Base-by-base conservation (phyloP, 169 alveolate genomes). In the Plasmodium gaboni region DNA sequence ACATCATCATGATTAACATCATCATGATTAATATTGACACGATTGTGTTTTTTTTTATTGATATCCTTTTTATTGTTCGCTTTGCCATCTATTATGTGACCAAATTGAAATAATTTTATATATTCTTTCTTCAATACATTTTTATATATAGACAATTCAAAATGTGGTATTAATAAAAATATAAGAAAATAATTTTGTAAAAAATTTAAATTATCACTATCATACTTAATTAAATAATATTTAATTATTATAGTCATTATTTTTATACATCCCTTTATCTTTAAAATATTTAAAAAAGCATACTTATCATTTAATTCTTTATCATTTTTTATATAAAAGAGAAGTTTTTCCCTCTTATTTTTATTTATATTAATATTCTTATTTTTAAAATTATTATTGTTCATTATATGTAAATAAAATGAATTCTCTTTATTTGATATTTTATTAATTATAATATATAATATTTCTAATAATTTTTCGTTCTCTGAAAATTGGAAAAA, bases 221-320 rank as follows among this genome's bases (percentile, higher is more conserved):
- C 22, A 1, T 24, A 44, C 48, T 55, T 85, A 2, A 44, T n/a
- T 2, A 85, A 13, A 19, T 69, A 38, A 22, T 4, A 44, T 85
- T 85, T 85, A 2, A 68, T 63, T 9, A 85, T 60, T 5, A 46
- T 44, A n/a, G 7, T 19, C 26, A 70, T 48, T 0, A 50, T 38
- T 85, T 85, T 85, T 28, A 85, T 59, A 28, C 73, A 59, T 28
- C 92, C 92, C 51, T 51, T 85, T 6, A 69, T 70, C 69, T 85
- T 68, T 12, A 19, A 28, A 69, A 85, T 50, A 51, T 73, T 72
- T 44, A 69, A 17, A 70, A 70, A 85, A 28, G 32, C 26, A 10
- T 69, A 38, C 65, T 59, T 85, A 3, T 59, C 50, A 57, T 70
- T 69, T 13, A 15, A 59, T 4, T 19, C 50, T n/a, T 64, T 9